Evolutionary conservation across 1,284 basidiomycete genomes (phyloP).

Genomic region (Boletellus deceptivus): DNA sequence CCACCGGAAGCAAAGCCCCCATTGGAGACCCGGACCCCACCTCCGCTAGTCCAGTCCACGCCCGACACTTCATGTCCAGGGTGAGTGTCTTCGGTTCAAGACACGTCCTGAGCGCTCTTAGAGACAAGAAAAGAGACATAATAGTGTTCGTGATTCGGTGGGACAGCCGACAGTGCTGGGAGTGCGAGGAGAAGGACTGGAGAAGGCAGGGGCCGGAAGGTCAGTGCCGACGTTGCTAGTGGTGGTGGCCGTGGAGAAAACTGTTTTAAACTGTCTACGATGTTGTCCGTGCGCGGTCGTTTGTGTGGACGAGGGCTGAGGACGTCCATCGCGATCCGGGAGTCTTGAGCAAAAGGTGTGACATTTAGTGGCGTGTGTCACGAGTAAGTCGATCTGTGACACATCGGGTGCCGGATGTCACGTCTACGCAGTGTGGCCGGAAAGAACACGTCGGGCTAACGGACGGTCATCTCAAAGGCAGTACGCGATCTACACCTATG

Average conservation of each 20-base stretch:
- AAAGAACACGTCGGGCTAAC: too few species aligned
- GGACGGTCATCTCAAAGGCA: too few species aligned
- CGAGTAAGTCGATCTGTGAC: too few species aligned
- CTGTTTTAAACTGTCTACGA: background rate
- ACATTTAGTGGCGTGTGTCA: too few species aligned
- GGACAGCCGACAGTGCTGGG: constrained; percentile 57
- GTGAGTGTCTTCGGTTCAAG: constrained; percentile 49
- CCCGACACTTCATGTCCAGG: constrained; percentile 60
- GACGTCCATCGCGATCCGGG: constrained; percentile 25
- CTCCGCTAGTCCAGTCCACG: constrained; percentile 66
- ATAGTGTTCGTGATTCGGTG: constrained; percentile 57
- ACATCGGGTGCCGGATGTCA: too few species aligned
- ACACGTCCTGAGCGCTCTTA: constrained; percentile 53
- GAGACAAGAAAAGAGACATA: constrained; percentile 53
- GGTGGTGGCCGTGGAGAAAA: background rate
- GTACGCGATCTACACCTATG: too few species aligned
- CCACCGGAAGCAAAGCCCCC: constrained; percentile 42
- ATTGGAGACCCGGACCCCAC: constrained; percentile 52
- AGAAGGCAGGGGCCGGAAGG: constrained; percentile 41
- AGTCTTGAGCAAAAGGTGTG: too few species aligned
- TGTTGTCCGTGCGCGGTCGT: constrained; percentile 21
- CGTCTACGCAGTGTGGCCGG: too few species aligned
- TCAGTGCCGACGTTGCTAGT: background rate
- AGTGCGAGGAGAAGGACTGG: constrained; percentile 56
- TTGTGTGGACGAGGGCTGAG: constrained; percentile 27